Base-by-base conservation (phyloP, 768 basidiomycete genomes). In the Lactifluus pinguis region DNA sequence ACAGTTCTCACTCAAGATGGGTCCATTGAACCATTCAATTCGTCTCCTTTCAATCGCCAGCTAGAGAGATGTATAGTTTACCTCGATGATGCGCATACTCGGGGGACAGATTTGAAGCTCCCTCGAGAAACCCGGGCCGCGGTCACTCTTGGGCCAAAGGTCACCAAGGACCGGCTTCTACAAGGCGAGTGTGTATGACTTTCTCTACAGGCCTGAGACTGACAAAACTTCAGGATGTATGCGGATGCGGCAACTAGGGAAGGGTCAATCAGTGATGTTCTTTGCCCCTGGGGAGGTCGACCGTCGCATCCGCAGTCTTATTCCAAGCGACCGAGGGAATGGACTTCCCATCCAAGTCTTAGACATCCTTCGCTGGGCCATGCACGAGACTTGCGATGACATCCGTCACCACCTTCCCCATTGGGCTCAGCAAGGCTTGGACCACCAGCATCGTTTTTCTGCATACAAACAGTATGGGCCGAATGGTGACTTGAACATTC, bases 101-200 rank as follows among this genome's bases (percentile, higher is more conserved):
- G 81, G 63, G 81, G 81, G 6, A 83, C 81, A 0, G 81, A 83
- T 58, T 68, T 83, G 14, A 82, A 76, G 47, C 69, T 83, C 36
- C 81, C 82, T 0, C 57, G 19, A 1, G 59, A 71, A 17, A 75
- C 70, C 39, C 72, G 76, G 8, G 78, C 80, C 8, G 77, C 6
- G 80, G 76, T 36, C 34, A 36, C 34, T 7, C 25, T 25, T 25
- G 25, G 25, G 25, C 25, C 25, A 25, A 25, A 25, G 25, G 25
- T 25, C 25, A 25, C 34, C 0, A 83, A 83, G 59, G 82, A 83
- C 69, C 72, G 76, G 49, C 65, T 83, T 5, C 70, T 75, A 3
- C 82, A 83, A 73, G 82, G 81, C 76, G 47, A 38, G 6, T 36
- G 57, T 60, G 60, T 50, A 44, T 51, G 9, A 1, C 30, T 0